Conservation (phyloP, 768 basidiomycete species). For the Rhizopogon salebrosus region DNA sequence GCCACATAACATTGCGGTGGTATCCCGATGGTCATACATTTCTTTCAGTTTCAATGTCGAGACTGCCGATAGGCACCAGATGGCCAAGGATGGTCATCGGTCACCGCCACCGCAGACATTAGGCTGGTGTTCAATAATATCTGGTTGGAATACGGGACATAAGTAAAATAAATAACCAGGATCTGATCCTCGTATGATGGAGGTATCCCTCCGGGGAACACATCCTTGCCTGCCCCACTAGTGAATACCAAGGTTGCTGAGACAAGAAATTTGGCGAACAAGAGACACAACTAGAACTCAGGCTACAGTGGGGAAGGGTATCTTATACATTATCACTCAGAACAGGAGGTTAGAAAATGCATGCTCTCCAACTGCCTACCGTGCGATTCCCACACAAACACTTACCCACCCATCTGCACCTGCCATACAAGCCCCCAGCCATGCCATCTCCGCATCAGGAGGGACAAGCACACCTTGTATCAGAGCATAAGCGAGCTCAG, state of each 20-base stretch:
- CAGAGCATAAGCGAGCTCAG: constrained; percentile 68
- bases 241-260: background rate
- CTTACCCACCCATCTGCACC: constrained; percentile 97
- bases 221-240: background rate
- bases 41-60: no score
- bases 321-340: background rate
- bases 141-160: no score
- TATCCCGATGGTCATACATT: no score
- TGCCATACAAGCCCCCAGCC: constrained; percentile 88
- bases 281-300: background rate
- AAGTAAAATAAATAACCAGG: background rate
- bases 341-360: background rate
- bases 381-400: constrained; percentile 67
- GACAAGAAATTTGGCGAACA: background rate
- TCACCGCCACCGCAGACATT: no score
- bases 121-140: no score
- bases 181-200: background rate
- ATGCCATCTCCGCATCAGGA: constrained; percentile 84
- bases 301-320: background rate
- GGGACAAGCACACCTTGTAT: constrained; percentile 85
- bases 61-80: no score
- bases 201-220: no score
- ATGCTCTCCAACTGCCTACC: constrained; percentile 12
- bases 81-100: no score
- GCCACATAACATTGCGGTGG: no score